A percentile compares a stretch with the other conserved stretches of the same genome.
These are phyloP conservation scores for Plantago coronopus DNA, from an alignment of 305 asterid species.

Conservation along the genomic window DNA sequence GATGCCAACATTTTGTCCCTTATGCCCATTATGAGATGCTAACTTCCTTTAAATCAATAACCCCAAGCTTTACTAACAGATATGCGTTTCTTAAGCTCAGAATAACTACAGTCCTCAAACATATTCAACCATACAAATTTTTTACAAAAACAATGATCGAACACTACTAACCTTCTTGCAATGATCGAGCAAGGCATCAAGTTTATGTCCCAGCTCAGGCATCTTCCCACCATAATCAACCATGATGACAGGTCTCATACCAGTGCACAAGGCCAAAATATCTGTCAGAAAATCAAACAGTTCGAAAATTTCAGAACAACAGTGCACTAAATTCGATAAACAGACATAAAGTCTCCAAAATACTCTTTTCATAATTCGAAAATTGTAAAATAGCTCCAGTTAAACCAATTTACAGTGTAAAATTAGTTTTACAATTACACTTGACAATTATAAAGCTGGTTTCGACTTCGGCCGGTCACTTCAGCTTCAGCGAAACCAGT, in stretches of 20 bases:
- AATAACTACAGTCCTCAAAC: neutral
- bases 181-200: slow-evolving; percentile 51
- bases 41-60: too few relatives aligned
- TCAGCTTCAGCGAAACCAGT: too few relatives aligned
- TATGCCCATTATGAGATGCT: too few relatives aligned
- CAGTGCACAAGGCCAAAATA: slow-evolving; percentile 61
- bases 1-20: too few relatives aligned
- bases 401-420: too few relatives aligned
- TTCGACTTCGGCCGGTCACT: too few relatives aligned
- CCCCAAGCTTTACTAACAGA: neutral
- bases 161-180: slow-evolving; percentile 47
- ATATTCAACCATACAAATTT: too few relatives aligned
- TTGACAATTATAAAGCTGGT: too few relatives aligned
- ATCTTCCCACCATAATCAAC: slow-evolving; percentile 94
- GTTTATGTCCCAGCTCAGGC: slow-evolving; percentile 79
- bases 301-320: slow-evolving; percentile 11
- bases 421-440: too few relatives aligned
- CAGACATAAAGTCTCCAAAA: too few relatives aligned
- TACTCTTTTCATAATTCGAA: too few relatives aligned
- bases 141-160: neutral
- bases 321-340: neutral
- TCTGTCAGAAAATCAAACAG: slow-evolving; percentile 41
- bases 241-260: slow-evolving; percentile 84
- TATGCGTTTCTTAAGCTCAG: neutral
- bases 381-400: too few relatives aligned